Conservation (phyloP, 768 basidiomycete species). For the Russula abietina region DNA sequence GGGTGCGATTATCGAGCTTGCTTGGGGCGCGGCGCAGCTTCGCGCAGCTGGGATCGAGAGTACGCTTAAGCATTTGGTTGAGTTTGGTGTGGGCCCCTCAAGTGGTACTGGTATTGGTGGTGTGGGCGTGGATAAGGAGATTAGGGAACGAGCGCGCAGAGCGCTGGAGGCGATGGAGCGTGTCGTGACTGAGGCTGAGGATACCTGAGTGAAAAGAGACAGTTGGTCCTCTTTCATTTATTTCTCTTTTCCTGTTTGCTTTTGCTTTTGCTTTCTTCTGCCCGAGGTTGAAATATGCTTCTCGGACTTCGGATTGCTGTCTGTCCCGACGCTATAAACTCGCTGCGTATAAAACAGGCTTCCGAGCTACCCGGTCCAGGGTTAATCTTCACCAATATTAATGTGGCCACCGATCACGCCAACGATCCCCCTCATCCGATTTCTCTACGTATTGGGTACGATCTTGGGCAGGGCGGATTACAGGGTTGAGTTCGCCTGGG, state of each 20-base stretch:
- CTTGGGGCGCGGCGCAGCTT: slow-evolving; percentile 39
- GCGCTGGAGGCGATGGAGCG: slow-evolving; percentile 48
- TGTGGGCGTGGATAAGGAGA: slow-evolving; percentile 40
- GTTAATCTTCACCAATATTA: too few species aligned
- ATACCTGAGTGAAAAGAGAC: neutral
- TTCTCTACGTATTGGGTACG: too few species aligned
- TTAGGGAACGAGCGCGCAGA: slow-evolving; percentile 48
- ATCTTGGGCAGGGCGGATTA: too few species aligned
- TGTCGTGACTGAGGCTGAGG: slow-evolving; percentile 7
- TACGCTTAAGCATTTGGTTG: slow-evolving; percentile 40
- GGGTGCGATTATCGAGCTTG: slow-evolving; percentile 52
- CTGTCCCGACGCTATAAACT: neutral
- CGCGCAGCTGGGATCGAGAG: slow-evolving; percentile 42
- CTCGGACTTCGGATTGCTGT: neutral
- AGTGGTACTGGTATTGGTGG: slow-evolving; percentile 29
- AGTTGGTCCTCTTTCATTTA: neutral
- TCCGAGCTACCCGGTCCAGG: too few species aligned
- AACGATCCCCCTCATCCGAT: too few species aligned
- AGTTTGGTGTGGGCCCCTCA: slow-evolving; percentile 33
- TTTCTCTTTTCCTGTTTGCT: neutral
- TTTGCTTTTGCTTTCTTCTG: neutral
- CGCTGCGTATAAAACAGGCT: neutral
- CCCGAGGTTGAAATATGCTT: neutral
- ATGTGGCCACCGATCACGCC: too few species aligned
- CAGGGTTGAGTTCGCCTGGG: too few species aligned